Conservation (phyloP, 768 basidiomycete genomes). For the Russula brevipes region DNA sequence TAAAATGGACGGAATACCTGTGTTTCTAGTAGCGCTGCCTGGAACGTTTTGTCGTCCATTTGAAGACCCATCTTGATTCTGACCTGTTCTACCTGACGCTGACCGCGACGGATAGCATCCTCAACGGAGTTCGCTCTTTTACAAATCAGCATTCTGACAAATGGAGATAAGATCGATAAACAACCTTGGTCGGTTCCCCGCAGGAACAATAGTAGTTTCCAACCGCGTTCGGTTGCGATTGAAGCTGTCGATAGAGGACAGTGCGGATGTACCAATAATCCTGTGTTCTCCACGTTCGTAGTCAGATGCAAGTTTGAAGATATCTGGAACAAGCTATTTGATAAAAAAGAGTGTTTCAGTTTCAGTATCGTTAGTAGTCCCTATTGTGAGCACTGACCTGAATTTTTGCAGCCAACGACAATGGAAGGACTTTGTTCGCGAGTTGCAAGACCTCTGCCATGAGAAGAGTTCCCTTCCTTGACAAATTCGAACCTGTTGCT, state of each 20-base stretch:
- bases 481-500: conserved; percentile 62
- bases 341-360: conserved; percentile 3
- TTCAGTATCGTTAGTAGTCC: background rate
- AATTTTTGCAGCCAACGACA: conserved; percentile 73
- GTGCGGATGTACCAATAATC: conserved; percentile 76
- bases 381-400: conserved; percentile 48
- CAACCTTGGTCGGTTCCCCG: conserved; percentile 60
- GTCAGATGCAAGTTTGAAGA: conserved; percentile 81
- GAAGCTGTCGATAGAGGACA: conserved; percentile 87
- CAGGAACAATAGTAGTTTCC: conserved; percentile 42
- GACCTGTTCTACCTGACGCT: conserved; percentile 84
- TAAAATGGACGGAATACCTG: conserved; percentile 45
- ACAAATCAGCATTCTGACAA: background rate
- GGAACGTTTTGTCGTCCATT: conserved; percentile 94
- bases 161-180: background rate
- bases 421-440: conserved; percentile 80
- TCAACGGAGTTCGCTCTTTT: conserved; percentile 73
- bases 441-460: conserved; percentile 89
- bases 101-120: conserved; percentile 81
- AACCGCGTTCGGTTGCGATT: conserved; percentile 80
- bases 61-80: conserved; percentile 88
- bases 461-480: conserved; percentile 84
- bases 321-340: conserved; percentile 67
- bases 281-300: conserved; percentile 73
- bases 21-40: conserved; percentile 76